These are phyloP conservation scores for Taphrina deformans DNA, from an alignment of 1,139 yeast genomes.

Conservation along the genomic window DNA sequence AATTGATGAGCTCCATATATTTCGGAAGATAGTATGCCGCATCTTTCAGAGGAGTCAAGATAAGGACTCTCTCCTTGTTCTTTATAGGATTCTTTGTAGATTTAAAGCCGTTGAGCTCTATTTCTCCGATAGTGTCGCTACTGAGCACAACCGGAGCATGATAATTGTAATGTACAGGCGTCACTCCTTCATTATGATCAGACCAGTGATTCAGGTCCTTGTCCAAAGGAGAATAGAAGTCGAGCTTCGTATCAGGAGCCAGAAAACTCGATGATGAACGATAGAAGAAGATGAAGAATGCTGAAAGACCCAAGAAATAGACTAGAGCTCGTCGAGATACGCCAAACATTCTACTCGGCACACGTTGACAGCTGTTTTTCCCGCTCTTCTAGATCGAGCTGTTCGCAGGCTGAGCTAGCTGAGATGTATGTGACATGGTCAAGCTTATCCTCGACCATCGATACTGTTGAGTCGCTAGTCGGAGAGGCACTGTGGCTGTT, in stretches of 20 bases:
- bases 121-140: slow-evolving; percentile 46
- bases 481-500: no score
- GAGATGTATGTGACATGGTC: no score
- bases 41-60: slow-evolving; percentile 76
- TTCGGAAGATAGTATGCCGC: slow-evolving; percentile 78
- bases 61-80: slow-evolving; percentile 65
- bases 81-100: slow-evolving; percentile 52
- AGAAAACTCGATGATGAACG: slow-evolving; percentile 3
- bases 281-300: slow-evolving; percentile 21
- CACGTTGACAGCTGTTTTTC: no score
- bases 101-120: slow-evolving; percentile 51
- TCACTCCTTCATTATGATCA: slow-evolving; percentile 39
- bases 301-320: background rate
- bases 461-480: no score
- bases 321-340: background rate
- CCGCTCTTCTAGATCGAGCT: no score
- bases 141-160: slow-evolving; percentile 38
- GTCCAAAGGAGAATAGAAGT: slow-evolving; percentile 19
- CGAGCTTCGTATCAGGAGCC: slow-evolving; percentile 13
- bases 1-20: slow-evolving; percentile 82
- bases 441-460: no score
- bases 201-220: slow-evolving; percentile 22
- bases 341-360: background rate
- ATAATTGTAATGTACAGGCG: slow-evolving; percentile 42
- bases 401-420: no score